These are phyloP conservation scores for Neoarthrinium moseri DNA, from an alignment of 2,329 filamentous ascomycete genomes.

Conservation along the genomic window DNA sequence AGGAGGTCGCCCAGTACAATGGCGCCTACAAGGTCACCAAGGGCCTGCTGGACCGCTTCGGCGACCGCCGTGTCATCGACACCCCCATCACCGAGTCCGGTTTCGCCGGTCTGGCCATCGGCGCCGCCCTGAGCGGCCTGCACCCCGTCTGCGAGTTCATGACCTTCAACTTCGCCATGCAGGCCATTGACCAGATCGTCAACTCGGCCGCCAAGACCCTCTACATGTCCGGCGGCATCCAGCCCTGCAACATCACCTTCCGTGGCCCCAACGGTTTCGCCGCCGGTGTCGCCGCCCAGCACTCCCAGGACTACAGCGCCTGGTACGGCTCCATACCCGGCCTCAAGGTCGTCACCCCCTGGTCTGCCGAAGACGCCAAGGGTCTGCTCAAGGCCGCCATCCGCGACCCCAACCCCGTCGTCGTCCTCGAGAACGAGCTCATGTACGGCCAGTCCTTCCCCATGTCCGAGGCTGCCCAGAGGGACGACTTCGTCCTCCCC, in stretches of 20 bases:
- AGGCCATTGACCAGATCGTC: constrained; percentile 99
- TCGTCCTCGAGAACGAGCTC: constrained; percentile 83
- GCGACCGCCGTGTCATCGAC: constrained; percentile 96
- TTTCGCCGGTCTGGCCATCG: constrained; percentile 90
- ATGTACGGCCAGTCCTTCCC: constrained; percentile 95
- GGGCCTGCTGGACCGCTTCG: constrained; percentile 94
- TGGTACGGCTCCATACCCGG: constrained; percentile 99
- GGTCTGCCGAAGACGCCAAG: constrained; percentile 97
- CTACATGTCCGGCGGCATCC: constrained; percentile 99
- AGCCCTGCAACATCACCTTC: constrained; percentile 99
- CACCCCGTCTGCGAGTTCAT: constrained; percentile 99
- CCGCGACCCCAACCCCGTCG: constrained; percentile 94
- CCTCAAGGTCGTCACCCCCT: constrained; percentile 93
- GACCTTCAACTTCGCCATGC: constrained; percentile 99
- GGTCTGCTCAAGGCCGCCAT: constrained; percentile 97
- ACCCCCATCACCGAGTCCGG: constrained; percentile 97
- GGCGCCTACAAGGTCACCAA: constrained; percentile 99
- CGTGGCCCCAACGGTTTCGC: constrained; percentile 98
- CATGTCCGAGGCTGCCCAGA: constrained; percentile 95
- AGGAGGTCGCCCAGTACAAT: constrained; percentile 99
- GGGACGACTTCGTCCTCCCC: constrained; percentile 93
- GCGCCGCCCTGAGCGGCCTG: constrained; percentile 90
- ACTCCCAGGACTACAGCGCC: constrained; percentile 97
- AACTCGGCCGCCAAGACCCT: constrained; percentile 99
- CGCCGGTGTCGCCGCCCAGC: constrained; percentile 90